These are phyloP conservation scores for Phytophthora boehmeriae DNA, from an alignment of 352 stramenopile species.

Conservation along the genomic window DNA sequence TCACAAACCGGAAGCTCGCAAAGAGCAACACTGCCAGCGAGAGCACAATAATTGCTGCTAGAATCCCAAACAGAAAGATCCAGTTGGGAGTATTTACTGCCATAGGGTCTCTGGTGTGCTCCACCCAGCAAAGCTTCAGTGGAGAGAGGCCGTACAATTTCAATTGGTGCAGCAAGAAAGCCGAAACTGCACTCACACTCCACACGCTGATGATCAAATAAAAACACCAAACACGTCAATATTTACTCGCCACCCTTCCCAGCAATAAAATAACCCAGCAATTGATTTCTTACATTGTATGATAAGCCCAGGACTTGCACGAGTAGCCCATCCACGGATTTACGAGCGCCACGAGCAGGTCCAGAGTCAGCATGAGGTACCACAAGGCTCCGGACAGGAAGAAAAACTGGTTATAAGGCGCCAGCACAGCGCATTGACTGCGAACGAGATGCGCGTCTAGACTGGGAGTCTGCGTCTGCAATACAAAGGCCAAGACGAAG, in stretches of 20 bases:
- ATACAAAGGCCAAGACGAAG: slow-evolving; percentile 58
- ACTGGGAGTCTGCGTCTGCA: slow-evolving; percentile 17
- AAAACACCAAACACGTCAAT: background rate
- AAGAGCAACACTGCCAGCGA: slow-evolving; percentile 81
- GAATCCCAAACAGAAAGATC: slow-evolving; percentile 62
- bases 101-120: slow-evolving; percentile 46
- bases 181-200: slow-evolving; percentile 65
- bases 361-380: slow-evolving; percentile 87
- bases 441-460: slow-evolving; percentile 11
- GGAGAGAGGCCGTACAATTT: slow-evolving; percentile 66
- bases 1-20: slow-evolving; percentile 83
- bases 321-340: slow-evolving; percentile 90
- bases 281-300: slow-evolving; percentile 71
- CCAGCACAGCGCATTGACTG: slow-evolving; percentile 59
- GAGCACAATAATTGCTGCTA: slow-evolving; percentile 56
- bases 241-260: too few species aligned
- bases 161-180: slow-evolving; percentile 67
- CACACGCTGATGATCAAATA: slow-evolving; percentile 55
- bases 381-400: slow-evolving; percentile 65
- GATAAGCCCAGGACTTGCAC: slow-evolving; percentile 86
- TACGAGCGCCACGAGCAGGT: slow-evolving; percentile 85
- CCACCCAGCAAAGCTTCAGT: slow-evolving; percentile 83
- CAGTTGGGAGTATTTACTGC: slow-evolving; percentile 69
- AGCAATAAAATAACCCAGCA: too few species aligned
- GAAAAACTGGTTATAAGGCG: slow-evolving; percentile 84